Conservation (phyloP, 208 protist species). For the Borovskyia barvae region DNA sequence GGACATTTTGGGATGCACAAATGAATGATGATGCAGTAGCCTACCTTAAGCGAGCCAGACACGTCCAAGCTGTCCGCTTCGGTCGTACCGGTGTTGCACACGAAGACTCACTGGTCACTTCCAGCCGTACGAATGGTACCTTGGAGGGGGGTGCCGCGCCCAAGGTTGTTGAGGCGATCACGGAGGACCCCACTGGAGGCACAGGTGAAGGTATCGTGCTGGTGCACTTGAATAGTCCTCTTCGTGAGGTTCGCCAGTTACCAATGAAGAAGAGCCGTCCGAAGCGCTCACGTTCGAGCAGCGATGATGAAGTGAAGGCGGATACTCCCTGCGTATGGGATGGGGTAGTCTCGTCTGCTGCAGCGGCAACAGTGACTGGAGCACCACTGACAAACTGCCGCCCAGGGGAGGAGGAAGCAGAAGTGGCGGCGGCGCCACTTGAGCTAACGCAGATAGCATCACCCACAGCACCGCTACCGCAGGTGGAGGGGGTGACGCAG, state of each 20-base stretch:
- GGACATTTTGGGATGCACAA: too few relatives aligned
- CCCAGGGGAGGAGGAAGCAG: not conserved
- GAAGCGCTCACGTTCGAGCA: conserved; percentile 16
- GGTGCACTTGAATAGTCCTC: conserved; percentile 3
- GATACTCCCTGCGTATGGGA: too few relatives aligned
- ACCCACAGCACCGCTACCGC: conserved; percentile 12
- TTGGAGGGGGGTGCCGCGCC: too few relatives aligned
- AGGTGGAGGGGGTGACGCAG: conserved; percentile 17
- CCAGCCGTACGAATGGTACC: too few relatives aligned
- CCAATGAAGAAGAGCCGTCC: conserved; percentile 22
- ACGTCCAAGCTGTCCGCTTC: conserved; percentile 16
- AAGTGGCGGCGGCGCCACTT: not conserved
- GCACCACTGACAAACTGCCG: not conserved
- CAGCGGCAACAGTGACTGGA: not conserved
- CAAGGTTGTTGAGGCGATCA: too few relatives aligned
- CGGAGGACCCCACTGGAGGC: too few relatives aligned
- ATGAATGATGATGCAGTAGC: conserved; percentile 1
- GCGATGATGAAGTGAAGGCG: conserved; percentile 2
- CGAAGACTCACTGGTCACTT: not conserved
- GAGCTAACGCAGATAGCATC: conserved; percentile 15
- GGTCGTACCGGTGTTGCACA: conserved; percentile 17
- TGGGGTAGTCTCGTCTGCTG: too few relatives aligned
- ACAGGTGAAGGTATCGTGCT: conserved; percentile 19
- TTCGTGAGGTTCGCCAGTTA: conserved; percentile 10
- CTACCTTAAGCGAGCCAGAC: conserved; percentile 8